These are phyloP conservation scores for Aspergillus clavatus DNA, from an alignment of 2,329 filamentous ascomycete species.

Conservation along the genomic window DNA sequence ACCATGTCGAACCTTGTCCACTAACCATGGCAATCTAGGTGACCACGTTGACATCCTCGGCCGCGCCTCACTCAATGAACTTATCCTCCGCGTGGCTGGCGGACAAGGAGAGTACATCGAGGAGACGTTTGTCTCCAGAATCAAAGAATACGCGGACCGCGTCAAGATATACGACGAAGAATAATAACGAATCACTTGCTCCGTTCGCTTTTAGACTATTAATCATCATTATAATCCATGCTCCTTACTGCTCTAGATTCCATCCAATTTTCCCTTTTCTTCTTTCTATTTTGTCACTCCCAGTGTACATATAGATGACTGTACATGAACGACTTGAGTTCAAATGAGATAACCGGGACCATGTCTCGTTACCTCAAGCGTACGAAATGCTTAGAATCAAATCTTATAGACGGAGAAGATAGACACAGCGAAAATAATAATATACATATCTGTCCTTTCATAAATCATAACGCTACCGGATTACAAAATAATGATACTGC, in stretches of 20 bases:
- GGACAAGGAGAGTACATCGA: constrained; percentile 76
- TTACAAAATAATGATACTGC: constrained; percentile 18
- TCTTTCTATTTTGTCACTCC: not conserved
- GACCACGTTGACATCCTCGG: constrained; percentile 97
- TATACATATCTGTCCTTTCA: constrained; percentile 14
- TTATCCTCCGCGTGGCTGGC: constrained; percentile 80
- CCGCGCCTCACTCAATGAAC: constrained; percentile 79
- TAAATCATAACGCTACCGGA: constrained; percentile 21
- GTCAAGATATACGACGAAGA: constrained; percentile 74
- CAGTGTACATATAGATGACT: constrained; percentile 2
- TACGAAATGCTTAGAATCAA: no score
- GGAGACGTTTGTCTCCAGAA: constrained; percentile 74
- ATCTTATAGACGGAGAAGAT: constrained; percentile 14
- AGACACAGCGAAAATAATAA: constrained; percentile 12
- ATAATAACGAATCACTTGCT: constrained; percentile 12
- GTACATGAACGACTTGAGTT: no score
- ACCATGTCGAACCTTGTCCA: not conserved
- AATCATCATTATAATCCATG: not conserved
- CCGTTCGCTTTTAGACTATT: not conserved
- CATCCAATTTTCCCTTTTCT: not conserved
- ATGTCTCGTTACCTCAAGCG: no score
- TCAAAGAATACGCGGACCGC: constrained; percentile 73
- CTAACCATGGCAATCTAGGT: constrained; percentile 49
- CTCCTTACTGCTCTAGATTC: not conserved
- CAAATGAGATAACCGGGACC: no score